Conservation (phyloP, 1,284 basidiomycete genomes). For the Inonotus hispidus region DNA sequence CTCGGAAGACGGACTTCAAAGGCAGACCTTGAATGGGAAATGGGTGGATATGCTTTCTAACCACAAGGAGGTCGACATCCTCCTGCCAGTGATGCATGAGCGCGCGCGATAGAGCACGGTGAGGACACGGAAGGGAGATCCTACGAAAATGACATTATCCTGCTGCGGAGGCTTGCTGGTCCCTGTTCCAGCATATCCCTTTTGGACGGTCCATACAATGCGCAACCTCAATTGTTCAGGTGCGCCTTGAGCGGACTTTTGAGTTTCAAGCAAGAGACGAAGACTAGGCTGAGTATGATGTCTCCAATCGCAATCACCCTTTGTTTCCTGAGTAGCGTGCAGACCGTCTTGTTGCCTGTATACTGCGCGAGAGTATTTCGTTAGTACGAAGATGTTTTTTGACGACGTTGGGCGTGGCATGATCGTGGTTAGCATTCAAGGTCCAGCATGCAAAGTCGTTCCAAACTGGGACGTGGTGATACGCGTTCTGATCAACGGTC, state of each 20-base stretch:
- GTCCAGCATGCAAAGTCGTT: not conserved
- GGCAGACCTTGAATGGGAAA: slow-evolving; percentile 46
- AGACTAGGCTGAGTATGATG: slow-evolving; percentile 69
- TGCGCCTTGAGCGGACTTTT: slow-evolving; percentile 40
- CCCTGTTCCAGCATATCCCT: slow-evolving; percentile 23
- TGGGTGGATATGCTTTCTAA: slow-evolving; percentile 27
- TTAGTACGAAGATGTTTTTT: slow-evolving; percentile 28
- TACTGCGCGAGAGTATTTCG: slow-evolving; percentile 65
- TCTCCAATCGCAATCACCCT: slow-evolving; percentile 55
- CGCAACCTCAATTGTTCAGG: slow-evolving; percentile 58
- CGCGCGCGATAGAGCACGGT: not conserved
- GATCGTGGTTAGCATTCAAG: not conserved
- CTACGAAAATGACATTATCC: slow-evolving; percentile 16
- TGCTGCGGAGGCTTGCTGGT: not conserved
- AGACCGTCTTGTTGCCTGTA: slow-evolving; percentile 24
- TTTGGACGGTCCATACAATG: slow-evolving; percentile 55
- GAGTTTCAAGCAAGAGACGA: slow-evolving; percentile 52
- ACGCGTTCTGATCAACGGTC: not conserved
- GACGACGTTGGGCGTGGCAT: not conserved
- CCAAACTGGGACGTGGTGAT: slow-evolving; percentile 1
- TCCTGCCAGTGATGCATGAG: slow-evolving; percentile 40
- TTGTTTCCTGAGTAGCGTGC: slow-evolving; percentile 21
- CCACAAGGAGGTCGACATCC: slow-evolving; percentile 63
- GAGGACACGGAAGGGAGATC: not conserved
- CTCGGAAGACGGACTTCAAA: slow-evolving; percentile 71